These are phyloP conservation scores for Mucor racemosus DNA, from an alignment of 371 early-diverging fungal genomes.

Conservation along the genomic window DNA sequence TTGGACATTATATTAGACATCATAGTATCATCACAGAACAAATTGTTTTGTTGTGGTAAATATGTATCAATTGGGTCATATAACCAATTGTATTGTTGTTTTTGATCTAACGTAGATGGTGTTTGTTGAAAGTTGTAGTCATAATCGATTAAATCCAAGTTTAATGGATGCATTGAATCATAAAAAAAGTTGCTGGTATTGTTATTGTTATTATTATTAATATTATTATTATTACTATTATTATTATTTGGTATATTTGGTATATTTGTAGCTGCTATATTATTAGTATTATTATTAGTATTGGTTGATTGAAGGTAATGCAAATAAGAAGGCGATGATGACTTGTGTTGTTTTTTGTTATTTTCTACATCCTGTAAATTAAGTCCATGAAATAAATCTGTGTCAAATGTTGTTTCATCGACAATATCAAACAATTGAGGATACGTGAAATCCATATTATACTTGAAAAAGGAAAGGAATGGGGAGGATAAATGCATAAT, in stretches of 20 bases:
- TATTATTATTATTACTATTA: background rate
- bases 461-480: conserved; percentile 16
- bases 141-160: conserved; percentile 13
- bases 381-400: conserved; percentile 23
- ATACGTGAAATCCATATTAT: conserved; percentile 23
- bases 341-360: conserved; percentile 6
- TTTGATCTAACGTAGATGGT: conserved; percentile 5
- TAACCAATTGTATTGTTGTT: conserved; percentile 29
- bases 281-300: background rate
- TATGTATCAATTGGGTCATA: conserved; percentile 33
- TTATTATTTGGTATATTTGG: background rate
- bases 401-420: conserved; percentile 6
- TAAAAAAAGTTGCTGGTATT: conserved; percentile 6
- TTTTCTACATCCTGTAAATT: background rate
- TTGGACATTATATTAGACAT: background rate
- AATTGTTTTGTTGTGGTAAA: conserved; percentile 11
- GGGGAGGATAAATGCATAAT: conserved; percentile 8
- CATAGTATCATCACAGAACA: conserved; percentile 4
- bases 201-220: background rate
- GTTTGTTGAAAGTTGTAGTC: conserved; percentile 16
- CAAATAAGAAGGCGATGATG: conserved; percentile 10
- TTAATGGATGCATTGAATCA: conserved; percentile 6
- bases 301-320: conserved; percentile 17
- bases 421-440: conserved; percentile 32
- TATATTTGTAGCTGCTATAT: background rate